Evolutionary conservation across 192 early-diverging fungal species (phyloP), one percentile per base, ranked within the genome.

Genomic region (Umbelopsis ramanniana): DNA sequence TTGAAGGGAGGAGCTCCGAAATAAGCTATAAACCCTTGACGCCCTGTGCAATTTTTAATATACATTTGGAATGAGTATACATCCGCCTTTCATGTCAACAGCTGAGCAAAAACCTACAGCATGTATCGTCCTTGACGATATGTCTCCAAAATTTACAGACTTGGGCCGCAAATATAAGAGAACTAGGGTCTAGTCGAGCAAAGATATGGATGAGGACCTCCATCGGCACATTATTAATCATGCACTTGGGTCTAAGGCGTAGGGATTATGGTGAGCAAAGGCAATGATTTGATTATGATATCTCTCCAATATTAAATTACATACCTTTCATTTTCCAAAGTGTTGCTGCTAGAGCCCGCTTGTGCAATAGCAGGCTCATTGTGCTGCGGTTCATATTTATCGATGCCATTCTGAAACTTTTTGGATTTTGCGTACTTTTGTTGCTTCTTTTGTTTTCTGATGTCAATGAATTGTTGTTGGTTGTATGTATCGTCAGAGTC

Each of bases 1-100:
- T 74, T 72, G 46, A 54, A 77, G 55, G 79, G 79, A 55, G 79
- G 69, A 66, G 74, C 63, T 15, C 85, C 85, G 46, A 83, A 86
- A 48, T 74, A 76, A 2, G 80, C 81, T 29, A 84, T 73, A 54
- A 74, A 79, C 0, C 77, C 67, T 67, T 82, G 74, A 67, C 74
- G 80, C 76, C 85, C 85, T 76, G 46, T 38, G 24, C 40, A 43
- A 43, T 43, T 29, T 29, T 29, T 5, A 43, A 43, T 43, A 43
- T 43, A 43, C 11, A 43, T 43, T 43, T 43, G 40, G 60, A 66
- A 46, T 72, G 6, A 21, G 66, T 67, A 12, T 11, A 43, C 8
- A 43, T 43, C 3, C 8, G 38, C 8, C 38, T n/a, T 40, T 40
- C 40, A 43, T 43, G 11, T 7, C 40, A 12, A 43, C 40, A 43